Evolutionary conservation across 139 green algal species (phyloP).

Genomic region (Zygnema circumcarinatum): DNA sequence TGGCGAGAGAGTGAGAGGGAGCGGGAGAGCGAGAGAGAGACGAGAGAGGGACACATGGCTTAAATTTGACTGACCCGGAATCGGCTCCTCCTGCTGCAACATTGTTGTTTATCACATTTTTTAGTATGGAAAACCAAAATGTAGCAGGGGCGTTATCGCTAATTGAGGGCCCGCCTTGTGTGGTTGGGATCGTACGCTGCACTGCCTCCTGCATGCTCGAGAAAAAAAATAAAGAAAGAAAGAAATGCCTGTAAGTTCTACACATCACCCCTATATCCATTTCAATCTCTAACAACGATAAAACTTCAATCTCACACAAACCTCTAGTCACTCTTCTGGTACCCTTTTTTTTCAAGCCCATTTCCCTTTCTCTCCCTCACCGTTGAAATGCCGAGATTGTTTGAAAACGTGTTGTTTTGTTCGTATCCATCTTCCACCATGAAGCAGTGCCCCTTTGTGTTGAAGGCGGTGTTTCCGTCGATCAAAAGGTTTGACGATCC

Average conservation of each 20-base stretch:
- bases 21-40: too few species aligned
- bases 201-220: conserved; percentile 50
- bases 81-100: conserved; percentile 56
- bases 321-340: conserved; percentile 46
- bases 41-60: too few species aligned
- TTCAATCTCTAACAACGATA: too few species aligned
- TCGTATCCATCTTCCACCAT: conserved; percentile 72
- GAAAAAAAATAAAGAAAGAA: conserved; percentile 68
- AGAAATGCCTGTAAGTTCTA: too few species aligned
- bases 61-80: conserved; percentile 34
- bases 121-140: conserved; percentile 81
- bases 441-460: conserved; percentile 76
- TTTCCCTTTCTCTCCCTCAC: conserved; percentile 11
- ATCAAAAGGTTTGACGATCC: conserved; percentile 56
- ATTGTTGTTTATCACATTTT: conserved; percentile 70
- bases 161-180: background rate
- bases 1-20: too few species aligned
- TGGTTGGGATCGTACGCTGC: conserved; percentile 7
- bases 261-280: too few species aligned
- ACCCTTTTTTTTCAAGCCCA: conserved; percentile 31
- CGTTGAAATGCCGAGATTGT: conserved; percentile 73
- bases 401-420: conserved; percentile 56
- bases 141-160: conserved; percentile 75
- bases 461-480: conserved; percentile 70
- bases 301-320: too few species aligned